Percentiles rank a stretch among this genome's conserved stretches.
Evolutionary conservation across 2,329 filamentous ascomycete genomes (phyloP).

Genomic region (Scortechinia acanthostroma): DNA sequence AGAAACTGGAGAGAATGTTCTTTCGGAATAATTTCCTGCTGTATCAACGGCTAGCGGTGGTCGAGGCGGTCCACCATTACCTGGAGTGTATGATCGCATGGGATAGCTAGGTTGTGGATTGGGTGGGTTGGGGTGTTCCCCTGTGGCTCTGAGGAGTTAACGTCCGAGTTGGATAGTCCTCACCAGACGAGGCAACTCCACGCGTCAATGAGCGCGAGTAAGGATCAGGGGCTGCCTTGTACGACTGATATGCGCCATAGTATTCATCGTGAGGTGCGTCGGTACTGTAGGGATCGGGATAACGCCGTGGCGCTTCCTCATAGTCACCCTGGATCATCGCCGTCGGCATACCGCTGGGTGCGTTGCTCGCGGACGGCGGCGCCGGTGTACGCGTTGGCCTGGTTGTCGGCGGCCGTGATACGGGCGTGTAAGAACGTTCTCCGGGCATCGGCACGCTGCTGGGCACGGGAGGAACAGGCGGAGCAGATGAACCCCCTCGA

Average conservation of each 20-base stretch:
- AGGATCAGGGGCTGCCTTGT: neutral
- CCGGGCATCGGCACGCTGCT: neutral
- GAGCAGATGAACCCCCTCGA: neutral
- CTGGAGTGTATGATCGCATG: neutral
- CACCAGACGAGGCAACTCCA: neutral
- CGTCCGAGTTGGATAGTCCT: neutral
- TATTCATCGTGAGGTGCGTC: neutral
- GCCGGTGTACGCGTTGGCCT: neutral
- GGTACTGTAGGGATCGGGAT: too few species aligned
- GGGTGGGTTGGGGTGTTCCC: neutral
- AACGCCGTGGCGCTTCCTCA: too few species aligned
- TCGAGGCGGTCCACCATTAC: neutral
- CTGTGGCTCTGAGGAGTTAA: neutral
- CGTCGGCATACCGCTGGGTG: too few species aligned
- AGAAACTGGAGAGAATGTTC: neutral
- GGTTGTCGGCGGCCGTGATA: neutral
- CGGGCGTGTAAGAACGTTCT: neutral
- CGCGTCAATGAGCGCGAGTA: neutral
- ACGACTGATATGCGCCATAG: neutral
- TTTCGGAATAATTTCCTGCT: neutral
- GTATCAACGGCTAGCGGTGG: too few species aligned
- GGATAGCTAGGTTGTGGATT: too few species aligned
- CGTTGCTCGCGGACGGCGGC: too few species aligned
- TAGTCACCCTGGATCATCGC: too few species aligned
- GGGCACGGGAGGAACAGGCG: neutral